Base-by-base conservation (phyloP, 306 rosid genomes). In the Comarum palustre region DNA sequence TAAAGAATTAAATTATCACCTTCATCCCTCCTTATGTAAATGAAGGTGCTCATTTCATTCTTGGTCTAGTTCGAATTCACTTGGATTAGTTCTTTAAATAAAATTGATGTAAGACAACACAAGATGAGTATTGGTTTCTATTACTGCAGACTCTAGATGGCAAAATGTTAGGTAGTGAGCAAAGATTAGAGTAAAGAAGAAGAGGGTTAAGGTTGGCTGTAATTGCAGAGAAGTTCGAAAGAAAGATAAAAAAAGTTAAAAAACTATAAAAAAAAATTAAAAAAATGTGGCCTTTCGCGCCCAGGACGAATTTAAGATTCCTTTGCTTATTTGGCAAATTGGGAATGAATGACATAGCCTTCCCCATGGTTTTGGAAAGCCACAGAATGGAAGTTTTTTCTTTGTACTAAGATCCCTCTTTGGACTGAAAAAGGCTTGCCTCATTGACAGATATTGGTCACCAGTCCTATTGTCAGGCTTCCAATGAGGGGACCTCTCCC, bases 91-190 rank as follows among this genome's bases (percentile, higher is more conserved):
- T 66, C 5, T 66, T 31, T 29, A 4, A 31, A 48, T 46, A 29
- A 19, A 29, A 32, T 68, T 47, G 43, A 11, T 68, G 73, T 11
- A 68, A 58, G 59, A 68, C 43, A 47, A 43, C 57, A 29, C 29
- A 8, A 67, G 38, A 27, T 45, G 8, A 27, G 42, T 9, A 38
- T 27, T 22, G 5, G 22, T 58, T 68, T 25, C 0, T 19, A 47
- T 46, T 16, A 46, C 34, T 20, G 42, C 8, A 31, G 5, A 36
- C 42, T 60, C 24, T 47, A n/a, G 58, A 46, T 46, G 59, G 2
- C 16, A 47, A 34, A 16, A 17, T 4, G 27, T 16, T 8, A 46
- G 3, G 42, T 10, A 47, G 29, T 8, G 17, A 27, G 27, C 47
- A 45, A 54, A 47, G 3, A 20, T 47, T 8, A 46, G 72, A 29